Evolutionary conservation across 352 stramenopile species (phyloP), one percentile per base, ranked within the genome.

Genomic region (Phytophthora agathidicida): DNA sequence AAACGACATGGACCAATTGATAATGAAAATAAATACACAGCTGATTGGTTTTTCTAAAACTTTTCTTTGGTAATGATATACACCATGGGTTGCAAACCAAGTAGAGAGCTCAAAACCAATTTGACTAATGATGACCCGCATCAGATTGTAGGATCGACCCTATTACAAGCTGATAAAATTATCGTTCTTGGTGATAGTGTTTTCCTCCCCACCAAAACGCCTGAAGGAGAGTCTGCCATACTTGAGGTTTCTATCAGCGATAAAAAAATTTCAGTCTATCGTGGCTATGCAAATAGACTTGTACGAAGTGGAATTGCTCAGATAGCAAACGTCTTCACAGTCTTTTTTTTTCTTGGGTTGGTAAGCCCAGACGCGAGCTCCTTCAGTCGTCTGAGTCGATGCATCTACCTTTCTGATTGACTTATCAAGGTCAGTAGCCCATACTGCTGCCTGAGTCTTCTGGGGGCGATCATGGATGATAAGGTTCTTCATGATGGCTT

Each of bases 11-110:
- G n/a, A n/a, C n/a, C n/a, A n/a, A n/a, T n/a, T n/a, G n/a, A n/a
- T n/a, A n/a, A n/a, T n/a, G n/a, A n/a, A n/a, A n/a, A n/a, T n/a
- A n/a, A n/a, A n/a, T n/a, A n/a, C n/a, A n/a, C n/a, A n/a, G n/a
- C n/a, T n/a, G n/a, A n/a, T n/a, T n/a, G n/a, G 1, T 4, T n/a
- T n/a, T 31, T 6, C 11, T 19, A 17, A 31, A 32, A n/a, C n/a
- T n/a, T n/a, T n/a, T 50, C 10, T 59, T 50, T 59, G 38, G 50
- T 50, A 37, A 36, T 45, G n/a, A 30, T 44, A 49, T 44, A 41
- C n/a, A 30, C 17, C 26, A 62, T 62, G 53, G 53, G 43, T 47
- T 62, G 53, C 53, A 22, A 22, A 24, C 49, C 49, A 36, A 59
- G 49, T 13, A 57, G 48, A 57, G 36, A 46, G 10, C 26, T 57